phyloP scores from a whole-genome alignment of 169 alveolate genomes.

The Plasmodium reichenowi region DNA sequence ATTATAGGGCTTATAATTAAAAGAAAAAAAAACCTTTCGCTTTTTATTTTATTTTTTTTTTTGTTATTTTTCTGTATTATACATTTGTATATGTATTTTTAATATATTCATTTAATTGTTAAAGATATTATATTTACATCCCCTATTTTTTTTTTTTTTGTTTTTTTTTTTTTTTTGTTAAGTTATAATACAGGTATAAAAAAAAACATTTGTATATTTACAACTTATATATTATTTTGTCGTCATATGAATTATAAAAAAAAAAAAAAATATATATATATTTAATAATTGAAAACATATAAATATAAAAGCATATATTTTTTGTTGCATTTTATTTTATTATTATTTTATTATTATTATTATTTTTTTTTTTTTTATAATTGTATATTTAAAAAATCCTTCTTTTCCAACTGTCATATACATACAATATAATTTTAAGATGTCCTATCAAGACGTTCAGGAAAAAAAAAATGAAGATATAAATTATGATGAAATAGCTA shows the following conservation, averaged over 20 bases:
- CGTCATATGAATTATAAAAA: too few relatives aligned
- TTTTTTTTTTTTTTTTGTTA: neutral
- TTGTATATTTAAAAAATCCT: neutral
- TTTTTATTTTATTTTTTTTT: slow-evolving; percentile 13
- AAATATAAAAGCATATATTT: neutral
- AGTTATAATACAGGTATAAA: too few relatives aligned
- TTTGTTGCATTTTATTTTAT: neutral
- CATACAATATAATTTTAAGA: slow-evolving; percentile 5
- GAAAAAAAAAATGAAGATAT: slow-evolving; percentile 32
- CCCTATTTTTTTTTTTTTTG: neutral
- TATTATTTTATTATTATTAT: slow-evolving; percentile 6
- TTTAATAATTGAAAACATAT: too few relatives aligned
- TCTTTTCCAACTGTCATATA: neutral
- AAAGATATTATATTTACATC: too few relatives aligned
- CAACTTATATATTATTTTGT: too few relatives aligned
- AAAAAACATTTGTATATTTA: too few relatives aligned
- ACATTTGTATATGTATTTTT: neutral
- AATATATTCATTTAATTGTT: neutral
- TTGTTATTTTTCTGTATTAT: neutral
- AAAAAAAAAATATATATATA: too few relatives aligned
- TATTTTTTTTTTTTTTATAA: neutral
- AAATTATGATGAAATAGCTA: slow-evolving; percentile 41
- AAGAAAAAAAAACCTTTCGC: neutral
- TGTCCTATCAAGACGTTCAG: slow-evolving; percentile 7
- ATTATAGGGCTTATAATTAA: slow-evolving; percentile 15